phyloP scores from a whole-genome alignment of 345 rosid species.

The Syzygium aqueum region DNA sequence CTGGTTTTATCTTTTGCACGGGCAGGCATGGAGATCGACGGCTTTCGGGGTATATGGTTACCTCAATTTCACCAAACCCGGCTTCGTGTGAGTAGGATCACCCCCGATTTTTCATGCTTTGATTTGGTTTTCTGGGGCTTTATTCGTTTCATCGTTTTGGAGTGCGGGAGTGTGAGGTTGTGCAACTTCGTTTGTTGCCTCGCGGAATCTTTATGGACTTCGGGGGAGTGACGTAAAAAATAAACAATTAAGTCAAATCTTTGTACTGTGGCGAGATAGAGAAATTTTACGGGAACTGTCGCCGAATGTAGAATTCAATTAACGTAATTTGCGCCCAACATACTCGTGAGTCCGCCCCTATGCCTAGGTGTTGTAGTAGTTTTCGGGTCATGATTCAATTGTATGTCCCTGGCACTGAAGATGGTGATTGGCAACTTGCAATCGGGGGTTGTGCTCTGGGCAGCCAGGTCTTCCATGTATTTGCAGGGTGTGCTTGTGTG shows the following conservation, averaged over 20 bases:
- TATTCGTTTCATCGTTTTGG: not conserved
- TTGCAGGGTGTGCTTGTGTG: not conserved
- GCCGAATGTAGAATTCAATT: not conserved
- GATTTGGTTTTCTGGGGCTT: not conserved
- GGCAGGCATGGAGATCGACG: constrained; percentile 69
- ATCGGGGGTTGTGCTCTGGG: not conserved
- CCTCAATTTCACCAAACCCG: constrained; percentile 73
- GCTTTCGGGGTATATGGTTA: constrained; percentile 74
- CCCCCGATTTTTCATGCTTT: not conserved
- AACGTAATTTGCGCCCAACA: not conserved
- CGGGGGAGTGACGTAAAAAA: not conserved
- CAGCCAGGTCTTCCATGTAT: not conserved
- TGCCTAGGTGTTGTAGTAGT: not conserved
- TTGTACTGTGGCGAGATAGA: not conserved
- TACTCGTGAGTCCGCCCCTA: not conserved
- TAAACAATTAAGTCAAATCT: not conserved
- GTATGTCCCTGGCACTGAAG: not conserved
- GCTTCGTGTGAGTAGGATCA: constrained; percentile 48
- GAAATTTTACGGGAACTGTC: not conserved
- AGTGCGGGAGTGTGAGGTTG: not conserved
- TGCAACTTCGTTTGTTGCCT: not conserved
- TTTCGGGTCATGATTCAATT: not conserved
- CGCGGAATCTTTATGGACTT: not conserved
- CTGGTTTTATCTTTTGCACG: not conserved
- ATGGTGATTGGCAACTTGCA: not conserved